Conservation (phyloP, 176 grass and related monocot species). For the Saccharum officinarum region DNA sequence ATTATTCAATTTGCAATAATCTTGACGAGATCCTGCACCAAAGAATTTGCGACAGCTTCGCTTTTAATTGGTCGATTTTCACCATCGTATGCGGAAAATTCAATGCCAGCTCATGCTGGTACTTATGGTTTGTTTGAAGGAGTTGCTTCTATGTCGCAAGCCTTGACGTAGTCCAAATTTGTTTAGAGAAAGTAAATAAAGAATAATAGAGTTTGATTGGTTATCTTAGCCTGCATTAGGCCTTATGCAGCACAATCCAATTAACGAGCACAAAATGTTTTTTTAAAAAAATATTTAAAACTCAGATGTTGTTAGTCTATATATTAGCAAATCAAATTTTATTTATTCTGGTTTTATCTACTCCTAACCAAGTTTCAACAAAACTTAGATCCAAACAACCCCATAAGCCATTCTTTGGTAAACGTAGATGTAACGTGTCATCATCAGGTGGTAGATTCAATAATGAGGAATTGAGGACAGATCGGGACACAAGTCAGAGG, state of each 20-base stretch:
- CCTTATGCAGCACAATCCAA: background rate
- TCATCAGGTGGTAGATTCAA: background rate
- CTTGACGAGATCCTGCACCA: background rate
- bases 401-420: background rate
- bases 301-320: no score
- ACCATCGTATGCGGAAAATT: conserved; percentile 3
- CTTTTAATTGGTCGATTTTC: conserved; percentile 14
- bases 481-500: background rate
- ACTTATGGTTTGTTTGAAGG: conserved; percentile 9
- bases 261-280: background rate
- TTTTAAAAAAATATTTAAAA: no score
- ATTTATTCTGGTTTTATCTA: background rate
- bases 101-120: background rate
- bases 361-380: background rate
- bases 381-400: background rate
- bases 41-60: background rate
- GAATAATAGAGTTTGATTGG: background rate
- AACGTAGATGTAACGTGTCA: no score
- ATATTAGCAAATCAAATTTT: background rate
- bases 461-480: background rate
- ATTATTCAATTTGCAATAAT: background rate
- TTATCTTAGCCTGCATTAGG: no score
- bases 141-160: background rate
- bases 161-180: background rate
- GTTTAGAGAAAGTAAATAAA: background rate